Base-by-base conservation (phyloP, 306 rosid species). In the Rosa rugosa region DNA sequence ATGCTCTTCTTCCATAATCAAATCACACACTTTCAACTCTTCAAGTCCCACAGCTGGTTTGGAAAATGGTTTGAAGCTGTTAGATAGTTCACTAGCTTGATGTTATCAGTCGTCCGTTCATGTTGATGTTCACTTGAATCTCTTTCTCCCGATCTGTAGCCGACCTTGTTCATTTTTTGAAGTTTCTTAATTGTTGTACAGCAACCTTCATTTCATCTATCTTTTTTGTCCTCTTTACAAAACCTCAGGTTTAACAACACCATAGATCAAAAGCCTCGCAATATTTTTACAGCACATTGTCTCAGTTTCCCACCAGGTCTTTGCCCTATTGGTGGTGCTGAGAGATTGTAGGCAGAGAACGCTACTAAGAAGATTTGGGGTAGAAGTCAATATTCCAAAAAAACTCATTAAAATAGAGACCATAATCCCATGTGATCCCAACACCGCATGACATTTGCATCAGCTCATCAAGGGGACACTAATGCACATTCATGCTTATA, bases 181-280 rank as follows among this genome's bases (percentile, higher is more conserved):
- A 64, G 5, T 64, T 65, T 64, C 14, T 31, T 16, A 12, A 1
- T 46, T 76, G 72, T 36, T 77, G 14, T 18, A 72, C 56, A 14
- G 23, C 23, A 2, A 47, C 78, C 38, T 49, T 77, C 79, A 47
- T 77, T 40, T 36, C 69, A 0, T 53, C 62, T 2, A 8, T 72
- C 34, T 31, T n/a, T 46, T 31, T n/a, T 36, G 8, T 79, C 63
- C 38, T 71, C 71, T 16, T 18, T 56, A 12, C 82, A 79, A n/a
- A 79, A 71, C 69, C 62, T 44, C 6, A 71, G 82, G n/a, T 77
- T 72, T 20, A 38, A 22, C 36, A 40, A 3, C 47, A 71, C 69
- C 22, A 54, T 66, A 45, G 45, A 22, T 31, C 56, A 20, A 25
- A 82, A 53, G 51, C 77, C 74, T 12, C 69, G 20, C 0, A 34